These are phyloP conservation scores for Megacollybia marginata DNA, from an alignment of 768 basidiomycete species.

Conservation along the genomic window DNA sequence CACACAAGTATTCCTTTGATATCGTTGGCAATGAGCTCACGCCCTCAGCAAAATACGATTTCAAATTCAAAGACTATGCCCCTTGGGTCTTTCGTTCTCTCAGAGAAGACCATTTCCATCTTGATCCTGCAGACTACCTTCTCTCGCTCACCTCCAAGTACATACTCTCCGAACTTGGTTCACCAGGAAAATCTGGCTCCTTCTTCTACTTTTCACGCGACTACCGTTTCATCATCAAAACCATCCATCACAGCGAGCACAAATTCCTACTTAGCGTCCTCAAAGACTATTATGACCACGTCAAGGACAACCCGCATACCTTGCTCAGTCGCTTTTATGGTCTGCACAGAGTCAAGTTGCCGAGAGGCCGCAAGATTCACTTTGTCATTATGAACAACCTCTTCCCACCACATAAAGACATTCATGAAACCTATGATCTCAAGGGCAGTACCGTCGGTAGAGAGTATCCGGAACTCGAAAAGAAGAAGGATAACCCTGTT, in stretches of 20 bases:
- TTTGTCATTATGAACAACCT: conserved; percentile 99
- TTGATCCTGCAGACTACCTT: conserved; percentile 97
- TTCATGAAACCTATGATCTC: conserved; percentile 96
- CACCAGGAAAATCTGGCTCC: conserved; percentile 95
- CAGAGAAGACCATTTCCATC: conserved; percentile 88
- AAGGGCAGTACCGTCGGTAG: conserved; percentile 93
- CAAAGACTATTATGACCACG: conserved; percentile 75
- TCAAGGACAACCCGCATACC: conserved; percentile 88
- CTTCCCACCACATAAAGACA: conserved; percentile 93
- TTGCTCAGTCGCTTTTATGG: conserved; percentile 94
- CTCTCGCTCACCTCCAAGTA: conserved; percentile 95
- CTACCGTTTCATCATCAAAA: conserved; percentile 99
- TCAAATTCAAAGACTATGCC: conserved; percentile 99
- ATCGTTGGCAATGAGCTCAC: conserved; percentile 98
- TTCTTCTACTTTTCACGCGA: conserved; percentile 99
- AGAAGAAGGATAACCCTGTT: conserved; percentile 69
- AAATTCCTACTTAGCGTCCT: conserved; percentile 86
- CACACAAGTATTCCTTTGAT: conserved; percentile 96
- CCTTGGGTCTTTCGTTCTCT: conserved; percentile 97
- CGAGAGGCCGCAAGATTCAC: conserved; percentile 90
- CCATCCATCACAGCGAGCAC: conserved; percentile 91
- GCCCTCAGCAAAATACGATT: conserved; percentile 96
- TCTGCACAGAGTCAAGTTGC: conserved; percentile 94
- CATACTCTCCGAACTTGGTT: conserved; percentile 95
- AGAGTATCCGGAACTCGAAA: conserved; percentile 79